A percentile compares a stretch with the other conserved stretches of the same genome.
Conservation (phyloP, 306 rosid genomes). For the Begonia peltatifolia region DNA sequence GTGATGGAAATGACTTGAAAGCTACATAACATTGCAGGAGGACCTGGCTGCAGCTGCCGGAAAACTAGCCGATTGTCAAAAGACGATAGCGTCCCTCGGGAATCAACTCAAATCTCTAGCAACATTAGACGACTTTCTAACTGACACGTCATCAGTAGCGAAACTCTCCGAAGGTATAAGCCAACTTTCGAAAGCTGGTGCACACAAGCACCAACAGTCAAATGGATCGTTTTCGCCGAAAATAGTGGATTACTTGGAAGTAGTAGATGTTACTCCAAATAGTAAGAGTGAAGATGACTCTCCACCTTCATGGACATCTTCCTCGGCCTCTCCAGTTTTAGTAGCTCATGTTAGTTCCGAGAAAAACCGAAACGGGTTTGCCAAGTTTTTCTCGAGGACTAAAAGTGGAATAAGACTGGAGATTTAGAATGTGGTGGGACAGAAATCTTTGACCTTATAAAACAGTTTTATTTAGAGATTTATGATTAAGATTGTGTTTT, state of each 20-base stretch:
- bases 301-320: constrained; percentile 27
- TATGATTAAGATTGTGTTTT: no score
- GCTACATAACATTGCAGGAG: constrained; percentile 35
- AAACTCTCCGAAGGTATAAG: constrained; percentile 24
- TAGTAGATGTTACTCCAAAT: constrained; percentile 17
- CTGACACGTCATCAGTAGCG: constrained; percentile 47
- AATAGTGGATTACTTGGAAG: constrained; percentile 34
- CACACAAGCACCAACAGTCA: constrained; percentile 46
- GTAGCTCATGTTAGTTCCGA: constrained; percentile 40
- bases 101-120: constrained; percentile 78
- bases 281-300: constrained; percentile 33
- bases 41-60: constrained; percentile 78
- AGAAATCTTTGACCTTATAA: background rate
- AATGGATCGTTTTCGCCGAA: constrained; percentile 59
- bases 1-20: background rate
- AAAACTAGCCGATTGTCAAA: constrained; percentile 89
- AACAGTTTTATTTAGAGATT: constrained; percentile 18
- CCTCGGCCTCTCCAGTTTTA: constrained; percentile 26
- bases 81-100: constrained; percentile 86
- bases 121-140: constrained; percentile 75
- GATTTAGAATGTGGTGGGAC: constrained; percentile 3
- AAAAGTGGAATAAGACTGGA: constrained; percentile 63
- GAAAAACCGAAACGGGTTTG: constrained; percentile 76
- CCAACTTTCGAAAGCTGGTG: constrained; percentile 24
- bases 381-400: constrained; percentile 81